Conservation (phyloP, 768 basidiomycete species). For the Tylopilus balloui region DNA sequence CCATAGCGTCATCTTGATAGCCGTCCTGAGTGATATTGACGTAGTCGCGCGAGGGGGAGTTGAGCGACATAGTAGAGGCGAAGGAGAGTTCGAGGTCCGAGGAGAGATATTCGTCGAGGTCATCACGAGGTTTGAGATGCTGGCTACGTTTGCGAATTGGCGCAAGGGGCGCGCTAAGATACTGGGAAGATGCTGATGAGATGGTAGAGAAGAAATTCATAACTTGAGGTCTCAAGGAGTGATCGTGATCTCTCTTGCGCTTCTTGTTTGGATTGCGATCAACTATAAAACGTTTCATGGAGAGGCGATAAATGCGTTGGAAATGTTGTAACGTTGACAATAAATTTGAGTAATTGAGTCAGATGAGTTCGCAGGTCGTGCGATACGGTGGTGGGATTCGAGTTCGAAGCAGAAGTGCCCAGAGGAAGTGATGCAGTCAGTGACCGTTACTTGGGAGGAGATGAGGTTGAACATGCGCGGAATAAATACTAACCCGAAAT, state of each 20-base stretch:
- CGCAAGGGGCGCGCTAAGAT: slow-evolving; percentile 37
- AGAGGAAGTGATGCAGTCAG: slow-evolving; percentile 12
- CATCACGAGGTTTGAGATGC: slow-evolving; percentile 41
- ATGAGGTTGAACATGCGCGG: slow-evolving; percentile 15
- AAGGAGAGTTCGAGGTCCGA: slow-evolving; percentile 83
- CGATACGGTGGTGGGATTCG: slow-evolving; percentile 9
- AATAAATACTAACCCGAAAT: slow-evolving; percentile 30
- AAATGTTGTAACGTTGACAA: not conserved
- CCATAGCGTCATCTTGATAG: slow-evolving; percentile 64
- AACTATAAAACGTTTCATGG: slow-evolving; percentile 37
- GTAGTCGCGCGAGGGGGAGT: slow-evolving; percentile 58
- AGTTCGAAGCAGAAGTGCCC: slow-evolving; percentile 1
- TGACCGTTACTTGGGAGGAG: slow-evolving; percentile 5
- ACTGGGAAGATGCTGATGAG: slow-evolving; percentile 40
- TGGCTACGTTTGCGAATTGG: slow-evolving; percentile 49
- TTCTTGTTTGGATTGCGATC: slow-evolving; percentile 43
- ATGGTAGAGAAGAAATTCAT: slow-evolving; percentile 54
- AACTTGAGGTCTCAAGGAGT: slow-evolving; percentile 31
- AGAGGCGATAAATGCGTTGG: slow-evolving; percentile 31
- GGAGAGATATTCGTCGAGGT: slow-evolving; percentile 62
- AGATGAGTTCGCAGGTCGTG: slow-evolving; percentile 14
- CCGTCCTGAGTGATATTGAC: slow-evolving; percentile 44
- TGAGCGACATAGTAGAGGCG: slow-evolving; percentile 75
- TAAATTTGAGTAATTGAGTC: not conserved
- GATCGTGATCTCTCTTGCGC: slow-evolving; percentile 37